Base-by-base conservation (phyloP, 1,284 basidiomycete genomes). In the Sanguinoderma infundibulare region DNA sequence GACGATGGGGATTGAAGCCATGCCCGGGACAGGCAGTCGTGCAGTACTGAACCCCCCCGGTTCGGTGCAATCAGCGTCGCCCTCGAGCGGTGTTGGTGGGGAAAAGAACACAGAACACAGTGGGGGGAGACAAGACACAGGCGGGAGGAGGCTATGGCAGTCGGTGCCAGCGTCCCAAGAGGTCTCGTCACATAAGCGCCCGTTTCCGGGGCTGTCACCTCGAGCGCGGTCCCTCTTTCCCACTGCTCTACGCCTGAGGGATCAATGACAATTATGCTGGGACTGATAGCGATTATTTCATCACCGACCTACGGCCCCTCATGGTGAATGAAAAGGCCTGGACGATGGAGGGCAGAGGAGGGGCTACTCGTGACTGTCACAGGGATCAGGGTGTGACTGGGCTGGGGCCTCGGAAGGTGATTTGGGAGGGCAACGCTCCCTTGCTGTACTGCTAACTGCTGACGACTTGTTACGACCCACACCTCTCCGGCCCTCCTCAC, bases 401-500 rank as follows among this genome's bases (percentile, higher is more conserved):
- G 52, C 22, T 17, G 20, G 52, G 36, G 40, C 52, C 38, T 53
- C 52, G 59, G 53, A 53, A 53, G 34, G 38, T 38, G 44, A 35
- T 44, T 34, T 20, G 30, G 39, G 46, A 24, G 53, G 34, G 57
- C 30, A 38, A 44, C 47, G 34, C 34, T 46, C 24, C 30, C 22
- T 17, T 30, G 44, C 40, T 61, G 42, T 34, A 60, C n/a, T n/a
- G n/a, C n/a, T n/a, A n/a, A n/a, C n/a, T n/a, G 58, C 62, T 67
- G 60, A 67, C 65, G 63, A 64, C 65, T 64, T 67, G 65, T 67
- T 67, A 67, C 65, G 61, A 64, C 65, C 62, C 36, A 35, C 40
- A 54, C 53, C 54, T 54, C 59, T 50, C 54, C 59, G 54, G 53
- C 59, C 62, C 54, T 40, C 56, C 53, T 44, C 57, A 55, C 59